These are phyloP conservation scores for Bocquillonia castaneifolia DNA, from an alignment of 441 rosid species.

Conservation along the genomic window DNA sequence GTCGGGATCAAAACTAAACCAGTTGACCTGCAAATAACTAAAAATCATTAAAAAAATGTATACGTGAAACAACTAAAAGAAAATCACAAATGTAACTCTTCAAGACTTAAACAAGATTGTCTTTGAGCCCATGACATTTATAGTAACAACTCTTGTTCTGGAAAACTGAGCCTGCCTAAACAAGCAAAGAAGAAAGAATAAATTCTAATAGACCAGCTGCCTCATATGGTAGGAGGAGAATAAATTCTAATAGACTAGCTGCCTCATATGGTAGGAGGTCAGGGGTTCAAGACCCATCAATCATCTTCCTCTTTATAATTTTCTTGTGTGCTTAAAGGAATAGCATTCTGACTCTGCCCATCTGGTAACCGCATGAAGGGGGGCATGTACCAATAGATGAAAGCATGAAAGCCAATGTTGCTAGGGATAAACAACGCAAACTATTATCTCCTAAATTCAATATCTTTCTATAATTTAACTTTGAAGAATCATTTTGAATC, in stretches of 20 bases:
- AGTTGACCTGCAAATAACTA: slow-evolving; percentile 57
- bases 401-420: neutral
- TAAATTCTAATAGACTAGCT: neutral
- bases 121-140: neutral
- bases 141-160: neutral
- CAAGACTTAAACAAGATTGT: neutral
- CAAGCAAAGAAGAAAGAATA: neutral
- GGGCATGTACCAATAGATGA: neutral
- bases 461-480: slow-evolving; percentile 14
- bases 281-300: neutral
- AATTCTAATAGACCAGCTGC: neutral
- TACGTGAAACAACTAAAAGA: slow-evolving; percentile 9
- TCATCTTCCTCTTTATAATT: neutral
- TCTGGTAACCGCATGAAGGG: neutral
- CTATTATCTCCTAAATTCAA: neutral
- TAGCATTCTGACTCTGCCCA: neutral
- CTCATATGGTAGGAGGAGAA: neutral
- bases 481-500: slow-evolving; percentile 16
- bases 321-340: neutral
- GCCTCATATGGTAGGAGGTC: neutral
- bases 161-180: neutral
- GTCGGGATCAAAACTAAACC: slow-evolving; percentile 96
- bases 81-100: neutral
- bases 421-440: neutral
- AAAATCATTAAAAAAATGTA: slow-evolving; percentile 22